These are phyloP conservation scores for Naegleria lovaniensis DNA, from an alignment of 208 protist genomes.

Conservation along the genomic window DNA sequence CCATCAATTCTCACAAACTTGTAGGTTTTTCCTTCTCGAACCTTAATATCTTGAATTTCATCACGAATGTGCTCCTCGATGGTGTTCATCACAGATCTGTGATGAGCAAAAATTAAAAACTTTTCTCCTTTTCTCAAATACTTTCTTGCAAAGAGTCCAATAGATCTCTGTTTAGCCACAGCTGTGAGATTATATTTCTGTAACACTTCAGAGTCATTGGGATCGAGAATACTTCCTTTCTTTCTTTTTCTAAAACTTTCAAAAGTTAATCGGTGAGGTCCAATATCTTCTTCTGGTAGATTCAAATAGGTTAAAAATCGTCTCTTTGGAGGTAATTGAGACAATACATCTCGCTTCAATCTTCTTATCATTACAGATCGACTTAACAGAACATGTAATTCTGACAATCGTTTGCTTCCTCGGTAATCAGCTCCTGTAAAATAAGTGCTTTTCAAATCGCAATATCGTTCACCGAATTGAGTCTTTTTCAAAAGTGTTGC, in stretches of 20 bases:
- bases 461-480: slow-evolving; percentile 84
- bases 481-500: slow-evolving; percentile 35
- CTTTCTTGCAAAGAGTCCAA: slow-evolving; percentile 72
- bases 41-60: slow-evolving; percentile 51
- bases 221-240: background rate
- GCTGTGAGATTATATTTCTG: background rate
- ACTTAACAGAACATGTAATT: slow-evolving; percentile 75
- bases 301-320: slow-evolving; percentile 30
- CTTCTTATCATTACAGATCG: slow-evolving; percentile 81
- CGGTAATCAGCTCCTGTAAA: slow-evolving; percentile 24
- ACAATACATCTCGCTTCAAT: slow-evolving; percentile 65
- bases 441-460: slow-evolving; percentile 54
- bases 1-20: slow-evolving; percentile 82
- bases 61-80: slow-evolving; percentile 64
- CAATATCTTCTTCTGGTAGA: background rate
- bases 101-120: slow-evolving; percentile 84
- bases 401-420: slow-evolving; percentile 57
- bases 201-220: background rate
- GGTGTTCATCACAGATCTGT: slow-evolving; percentile 79
- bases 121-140: slow-evolving; percentile 73
- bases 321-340: slow-evolving; percentile 29
- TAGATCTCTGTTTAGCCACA: slow-evolving; percentile 46
- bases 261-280: background rate
- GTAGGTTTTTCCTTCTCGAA: slow-evolving; percentile 50
- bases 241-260: background rate